A percentile compares a stretch with the other conserved stretches of the same genome.
These are phyloP conservation scores for Dictyostelium citrinum DNA, from an alignment of 78 protist genomes.

Conservation along the genomic window DNA sequence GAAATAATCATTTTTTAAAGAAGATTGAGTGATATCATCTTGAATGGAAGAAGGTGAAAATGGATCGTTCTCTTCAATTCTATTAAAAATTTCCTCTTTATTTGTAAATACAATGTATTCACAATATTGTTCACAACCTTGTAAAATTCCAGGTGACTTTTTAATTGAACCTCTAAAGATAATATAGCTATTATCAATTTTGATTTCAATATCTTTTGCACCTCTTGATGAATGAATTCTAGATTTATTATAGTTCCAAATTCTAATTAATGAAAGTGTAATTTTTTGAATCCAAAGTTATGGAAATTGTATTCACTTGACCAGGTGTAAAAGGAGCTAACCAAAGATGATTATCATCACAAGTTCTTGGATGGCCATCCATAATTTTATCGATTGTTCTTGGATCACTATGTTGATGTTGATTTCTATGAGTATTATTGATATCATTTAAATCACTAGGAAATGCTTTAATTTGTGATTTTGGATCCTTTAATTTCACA, in stretches of 20 bases:
- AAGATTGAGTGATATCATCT: neutral
- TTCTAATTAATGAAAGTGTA: conserved; percentile 66
- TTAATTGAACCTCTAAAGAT: conserved; percentile 84
- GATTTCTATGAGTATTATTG: neutral
- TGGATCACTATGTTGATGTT: conserved; percentile 76
- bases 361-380: conserved; percentile 82
- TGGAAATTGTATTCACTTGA: conserved; percentile 34
- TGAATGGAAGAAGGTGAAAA: neutral
- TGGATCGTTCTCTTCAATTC: conserved; percentile 78
- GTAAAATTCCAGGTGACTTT: conserved; percentile 69
- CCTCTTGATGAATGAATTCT: conserved; percentile 83
- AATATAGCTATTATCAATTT: conserved; percentile 54
- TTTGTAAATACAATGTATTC: conserved; percentile 68
- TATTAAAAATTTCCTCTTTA: conserved; percentile 7
- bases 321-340: conserved; percentile 84
- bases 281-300: conserved; percentile 28
- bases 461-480: conserved; percentile 53
- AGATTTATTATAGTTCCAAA: conserved; percentile 92
- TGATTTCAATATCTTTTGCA: conserved; percentile 50
- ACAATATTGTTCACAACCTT: conserved; percentile 45
- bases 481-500: conserved; percentile 43
- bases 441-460: conserved; percentile 73
- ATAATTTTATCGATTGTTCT: conserved; percentile 78
- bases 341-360: conserved; percentile 92
- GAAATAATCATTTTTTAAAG: neutral